Base-by-base conservation (phyloP, 1,139 yeast genomes). In the Candida glucosophila region DNA sequence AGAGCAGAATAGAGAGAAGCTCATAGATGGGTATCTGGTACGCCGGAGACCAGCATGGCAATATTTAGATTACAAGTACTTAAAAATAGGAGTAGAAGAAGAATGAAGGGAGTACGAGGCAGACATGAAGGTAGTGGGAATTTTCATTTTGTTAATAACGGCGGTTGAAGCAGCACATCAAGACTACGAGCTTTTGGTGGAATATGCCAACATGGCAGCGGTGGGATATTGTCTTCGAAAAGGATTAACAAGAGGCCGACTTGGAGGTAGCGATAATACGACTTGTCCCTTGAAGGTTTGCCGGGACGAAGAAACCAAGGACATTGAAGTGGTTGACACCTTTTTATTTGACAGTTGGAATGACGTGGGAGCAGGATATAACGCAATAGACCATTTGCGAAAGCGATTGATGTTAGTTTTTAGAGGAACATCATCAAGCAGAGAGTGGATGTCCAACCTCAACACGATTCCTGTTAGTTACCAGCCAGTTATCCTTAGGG, bases 401-500 rank as follows among this genome's bases (percentile, higher is more conserved):
- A 40, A 57, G 29, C 44, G 56, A 34, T 47, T 77, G 16, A 31
- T 63, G 29, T 39, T 69, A 33, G 58, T 52, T 18, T 70, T 74
- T 32, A 59, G 81, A 46, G 83, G 85, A 3, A 70, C 80, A 0
- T 56, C 73, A 1, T 60, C 77, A 5, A 46, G 55, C 6, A 57
- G 65, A 22, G 88, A 77, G 39, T 68, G 80, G 74, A 34, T 60
- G 12, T 59, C 71, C 20, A 75, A 76, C 49, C 48, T 74, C 24
- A 59, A 61, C 27, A 52, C 63, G 20, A 30, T 55, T 7, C 73
- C 73, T 1, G 55, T 56, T 1, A 35, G 38, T 1, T 69, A 58
- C 38, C 41, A 30, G 26, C 74, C 71, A 6, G 45, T 55, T 18
- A 38, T 40, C 11, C 33, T 35, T 12, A 22, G 24, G 5, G 30